Evolutionary conservation across 768 basidiomycete species (phyloP).

Genomic region (Cantharellus anzutake): DNA sequence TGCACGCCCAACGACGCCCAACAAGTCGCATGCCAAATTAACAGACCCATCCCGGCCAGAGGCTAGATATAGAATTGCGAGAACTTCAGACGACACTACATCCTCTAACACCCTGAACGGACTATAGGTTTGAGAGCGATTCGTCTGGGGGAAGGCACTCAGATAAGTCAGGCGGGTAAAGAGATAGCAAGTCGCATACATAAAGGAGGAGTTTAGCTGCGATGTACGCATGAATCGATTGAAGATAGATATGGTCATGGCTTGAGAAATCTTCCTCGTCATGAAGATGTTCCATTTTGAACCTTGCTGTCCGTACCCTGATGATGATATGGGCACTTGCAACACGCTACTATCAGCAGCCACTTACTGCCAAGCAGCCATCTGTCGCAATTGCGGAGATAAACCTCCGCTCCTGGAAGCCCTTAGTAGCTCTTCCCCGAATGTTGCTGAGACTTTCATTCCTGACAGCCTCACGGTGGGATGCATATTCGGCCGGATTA

Average conservation of each 20-base stretch:
- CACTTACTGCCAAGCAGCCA: too few relatives aligned
- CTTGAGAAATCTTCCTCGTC: background rate
- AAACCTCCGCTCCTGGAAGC: too few relatives aligned
- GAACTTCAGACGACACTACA: background rate
- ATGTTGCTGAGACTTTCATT: too few relatives aligned
- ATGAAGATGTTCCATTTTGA: too few relatives aligned
- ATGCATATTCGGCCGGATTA: too few relatives aligned
- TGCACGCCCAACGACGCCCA: background rate
- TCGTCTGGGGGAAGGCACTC: background rate
- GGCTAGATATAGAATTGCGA: background rate
- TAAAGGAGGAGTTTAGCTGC: background rate
- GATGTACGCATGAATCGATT: background rate
- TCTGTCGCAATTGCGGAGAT: too few relatives aligned
- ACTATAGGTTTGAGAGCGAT: background rate
- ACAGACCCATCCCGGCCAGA: background rate
- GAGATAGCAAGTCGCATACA: background rate
- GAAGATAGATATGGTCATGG: background rate
- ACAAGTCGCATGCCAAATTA: background rate
- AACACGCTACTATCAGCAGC: too few relatives aligned
- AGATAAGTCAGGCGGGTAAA: background rate
- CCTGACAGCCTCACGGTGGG: too few relatives aligned
- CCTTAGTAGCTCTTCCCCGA: too few relatives aligned
- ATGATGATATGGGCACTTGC: too few relatives aligned
- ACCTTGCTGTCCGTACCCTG: too few relatives aligned
- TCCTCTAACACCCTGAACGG: background rate